A percentile compares a stretch with the other conserved stretches of the same genome.
These are phyloP conservation scores for Pythium volutum DNA, from an alignment of 352 stramenopile genomes.

Conservation along the genomic window DNA sequence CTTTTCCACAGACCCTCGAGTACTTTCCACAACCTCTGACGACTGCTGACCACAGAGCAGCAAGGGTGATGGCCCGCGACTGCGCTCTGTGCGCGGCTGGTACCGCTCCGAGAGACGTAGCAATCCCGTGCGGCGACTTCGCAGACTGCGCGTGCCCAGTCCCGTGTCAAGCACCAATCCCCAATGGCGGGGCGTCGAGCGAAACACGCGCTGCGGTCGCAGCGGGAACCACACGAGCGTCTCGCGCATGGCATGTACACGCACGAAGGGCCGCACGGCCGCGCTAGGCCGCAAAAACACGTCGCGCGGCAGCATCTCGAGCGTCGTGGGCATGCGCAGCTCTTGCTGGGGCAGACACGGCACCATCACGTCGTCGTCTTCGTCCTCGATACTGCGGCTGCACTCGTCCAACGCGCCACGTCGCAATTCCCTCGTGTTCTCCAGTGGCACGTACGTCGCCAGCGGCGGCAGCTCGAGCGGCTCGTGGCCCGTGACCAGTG, in stretches of 20 bases:
- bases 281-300: slow-evolving; percentile 51
- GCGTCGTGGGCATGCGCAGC: slow-evolving; percentile 25
- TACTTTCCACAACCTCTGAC: not conserved
- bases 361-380: not conserved
- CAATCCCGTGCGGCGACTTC: slow-evolving; percentile 21
- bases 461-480: slow-evolving; percentile 48
- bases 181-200: slow-evolving; percentile 37
- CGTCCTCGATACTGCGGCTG: not conserved
- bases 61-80: slow-evolving; percentile 21
- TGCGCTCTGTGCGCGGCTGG: slow-evolving; percentile 26
- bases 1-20: not conserved
- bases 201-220: slow-evolving; percentile 48
- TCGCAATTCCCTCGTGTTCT: slow-evolving; percentile 36
- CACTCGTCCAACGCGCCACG: slow-evolving; percentile 49
- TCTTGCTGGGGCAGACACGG: not conserved
- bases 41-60: slow-evolving; percentile 9
- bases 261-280: slow-evolving; percentile 45
- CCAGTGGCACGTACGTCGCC: slow-evolving; percentile 57
- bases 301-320: slow-evolving; percentile 44
- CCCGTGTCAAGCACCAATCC: slow-evolving; percentile 30
- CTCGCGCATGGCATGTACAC: slow-evolving; percentile 36
- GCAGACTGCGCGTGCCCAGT: slow-evolving; percentile 42
- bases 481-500: slow-evolving; percentile 62
- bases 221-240: slow-evolving; percentile 48
- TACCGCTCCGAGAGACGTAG: slow-evolving; percentile 23